Conservation (phyloP, 495 filamentous ascomycete species). For the Aeminium ludgeri region DNA sequence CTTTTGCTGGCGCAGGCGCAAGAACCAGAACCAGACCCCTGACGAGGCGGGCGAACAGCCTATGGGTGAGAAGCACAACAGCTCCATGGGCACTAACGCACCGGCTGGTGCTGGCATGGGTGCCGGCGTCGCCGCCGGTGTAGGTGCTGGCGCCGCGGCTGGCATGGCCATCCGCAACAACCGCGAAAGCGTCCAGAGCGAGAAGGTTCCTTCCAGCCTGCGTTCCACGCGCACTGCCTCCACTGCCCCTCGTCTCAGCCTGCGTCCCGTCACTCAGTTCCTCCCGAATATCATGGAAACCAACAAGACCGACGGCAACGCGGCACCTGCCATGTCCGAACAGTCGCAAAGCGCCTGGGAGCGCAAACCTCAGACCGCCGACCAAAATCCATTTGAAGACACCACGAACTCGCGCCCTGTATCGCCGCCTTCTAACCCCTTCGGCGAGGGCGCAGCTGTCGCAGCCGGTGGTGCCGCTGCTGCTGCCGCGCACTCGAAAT, state of each 20-base stretch:
- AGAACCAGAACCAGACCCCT: conserved; percentile 37
- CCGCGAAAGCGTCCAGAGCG: conserved; percentile 21
- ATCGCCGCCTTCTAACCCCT: conserved; percentile 10
- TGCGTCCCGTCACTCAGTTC: conserved; percentile 80
- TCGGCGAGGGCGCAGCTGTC: conserved; percentile 14
- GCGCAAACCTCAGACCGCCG: conserved; percentile 21
- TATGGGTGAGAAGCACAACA: conserved; percentile 37
- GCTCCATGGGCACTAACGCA: conserved; percentile 9
- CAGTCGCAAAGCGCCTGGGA: conserved; percentile 30
- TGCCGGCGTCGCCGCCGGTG: too few relatives aligned
- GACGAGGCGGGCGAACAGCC: conserved; percentile 17
- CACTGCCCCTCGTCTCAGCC: conserved; percentile 57
- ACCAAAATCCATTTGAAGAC: conserved; percentile 27
- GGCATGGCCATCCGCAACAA: conserved; percentile 6
- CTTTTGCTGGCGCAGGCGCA: conserved; percentile 48
- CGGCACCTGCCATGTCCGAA: conserved; percentile 11
- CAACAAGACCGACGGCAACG: conserved; percentile 24
- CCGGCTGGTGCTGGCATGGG: too few relatives aligned
- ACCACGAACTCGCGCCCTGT: conserved; percentile 11
- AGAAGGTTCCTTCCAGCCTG: conserved; percentile 27
- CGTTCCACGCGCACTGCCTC: conserved; percentile 30
- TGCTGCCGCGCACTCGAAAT: conserved; percentile 13
- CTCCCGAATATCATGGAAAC: conserved; percentile 40
- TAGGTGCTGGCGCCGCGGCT: too few relatives aligned
- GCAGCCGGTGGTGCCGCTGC: not conserved